Percentiles rank a stretch among this genome's conserved stretches.
Evolutionary conservation across 176 grass and related monocot genomes (phyloP).

Genomic region (Aechmea fasciata): DNA sequence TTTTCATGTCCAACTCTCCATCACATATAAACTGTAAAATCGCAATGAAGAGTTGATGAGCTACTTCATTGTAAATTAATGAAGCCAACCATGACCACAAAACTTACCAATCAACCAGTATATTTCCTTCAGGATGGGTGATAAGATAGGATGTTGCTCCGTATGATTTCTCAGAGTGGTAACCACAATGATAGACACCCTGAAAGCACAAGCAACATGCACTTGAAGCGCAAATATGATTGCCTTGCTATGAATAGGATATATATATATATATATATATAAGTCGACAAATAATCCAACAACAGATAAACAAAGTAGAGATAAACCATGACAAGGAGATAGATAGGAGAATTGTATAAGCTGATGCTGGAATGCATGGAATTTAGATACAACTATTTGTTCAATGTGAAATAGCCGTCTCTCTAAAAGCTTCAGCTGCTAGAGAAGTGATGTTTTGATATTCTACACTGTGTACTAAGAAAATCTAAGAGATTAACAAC

Average conservation of each 20-base stretch:
- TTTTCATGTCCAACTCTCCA: too few relatives aligned
- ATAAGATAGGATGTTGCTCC: conserved; percentile 82
- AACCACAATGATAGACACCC: conserved; percentile 87
- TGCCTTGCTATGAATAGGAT: background rate
- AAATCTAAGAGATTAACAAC: too few relatives aligned
- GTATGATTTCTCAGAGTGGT: conserved; percentile 54
- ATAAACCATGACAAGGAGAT: background rate
- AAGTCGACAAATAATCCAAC: background rate
- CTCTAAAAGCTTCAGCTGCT: too few relatives aligned
- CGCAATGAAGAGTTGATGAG: background rate
- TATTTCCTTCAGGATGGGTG: conserved; percentile 71
- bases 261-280: background rate
- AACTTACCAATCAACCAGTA: conserved; percentile 74
- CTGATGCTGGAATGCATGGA: too few relatives aligned
- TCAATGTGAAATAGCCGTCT: too few relatives aligned
- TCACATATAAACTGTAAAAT: background rate
- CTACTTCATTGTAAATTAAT: background rate
- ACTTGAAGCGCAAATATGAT: background rate
- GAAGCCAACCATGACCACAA: background rate
- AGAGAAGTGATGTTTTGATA: too few relatives aligned
- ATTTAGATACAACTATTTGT: too few relatives aligned
- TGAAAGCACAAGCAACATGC: conserved; percentile 13
- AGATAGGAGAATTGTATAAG: background rate
- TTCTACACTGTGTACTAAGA: too few relatives aligned
- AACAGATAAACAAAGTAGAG: background rate